Percentiles rank a stretch among this genome's conserved stretches.
phyloP scores from a whole-genome alignment of 2,329 filamentous ascomycete genomes.

The Fusarium sp. region DNA sequence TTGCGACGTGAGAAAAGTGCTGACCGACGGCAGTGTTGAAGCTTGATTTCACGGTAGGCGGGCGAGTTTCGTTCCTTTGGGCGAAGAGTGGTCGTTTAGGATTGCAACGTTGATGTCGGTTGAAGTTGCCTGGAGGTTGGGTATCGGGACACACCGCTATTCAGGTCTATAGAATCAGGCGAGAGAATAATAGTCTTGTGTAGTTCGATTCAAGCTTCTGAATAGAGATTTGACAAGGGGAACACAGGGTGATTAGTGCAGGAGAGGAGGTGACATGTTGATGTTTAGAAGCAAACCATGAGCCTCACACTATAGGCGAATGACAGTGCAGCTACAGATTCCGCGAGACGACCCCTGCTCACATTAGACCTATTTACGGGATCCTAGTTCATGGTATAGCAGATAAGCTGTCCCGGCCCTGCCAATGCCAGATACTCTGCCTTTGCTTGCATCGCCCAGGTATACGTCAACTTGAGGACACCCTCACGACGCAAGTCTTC shows the following conservation, averaged over 20 bases:
- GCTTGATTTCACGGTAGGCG: neutral
- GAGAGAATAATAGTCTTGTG: neutral
- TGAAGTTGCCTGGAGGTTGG: slow-evolving; percentile 29
- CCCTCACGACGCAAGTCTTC: neutral
- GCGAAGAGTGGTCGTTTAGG: slow-evolving; percentile 1
- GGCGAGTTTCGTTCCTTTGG: neutral
- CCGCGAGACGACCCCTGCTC: neutral
- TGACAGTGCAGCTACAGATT: neutral
- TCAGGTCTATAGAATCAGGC: neutral
- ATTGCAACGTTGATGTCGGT: slow-evolving; percentile 34
- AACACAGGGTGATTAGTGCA: neutral
- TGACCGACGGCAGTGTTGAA: slow-evolving; percentile 13
- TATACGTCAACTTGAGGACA: neutral
- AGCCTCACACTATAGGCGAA: neutral
- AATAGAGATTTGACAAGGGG: neutral
- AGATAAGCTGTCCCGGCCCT: neutral
- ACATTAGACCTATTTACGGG: neutral
- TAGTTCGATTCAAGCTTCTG: neutral
- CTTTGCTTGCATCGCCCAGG: too few relatives aligned
- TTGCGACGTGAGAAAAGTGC: slow-evolving; percentile 1
- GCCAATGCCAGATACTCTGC: neutral
- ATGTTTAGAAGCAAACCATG: neutral
- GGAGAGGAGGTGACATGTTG: neutral
- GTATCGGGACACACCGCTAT: slow-evolving; percentile 4
- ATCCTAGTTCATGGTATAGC: neutral